phyloP scores from a whole-genome alignment of 140 eudicot species.

The Erigeron philadelphicus region DNA sequence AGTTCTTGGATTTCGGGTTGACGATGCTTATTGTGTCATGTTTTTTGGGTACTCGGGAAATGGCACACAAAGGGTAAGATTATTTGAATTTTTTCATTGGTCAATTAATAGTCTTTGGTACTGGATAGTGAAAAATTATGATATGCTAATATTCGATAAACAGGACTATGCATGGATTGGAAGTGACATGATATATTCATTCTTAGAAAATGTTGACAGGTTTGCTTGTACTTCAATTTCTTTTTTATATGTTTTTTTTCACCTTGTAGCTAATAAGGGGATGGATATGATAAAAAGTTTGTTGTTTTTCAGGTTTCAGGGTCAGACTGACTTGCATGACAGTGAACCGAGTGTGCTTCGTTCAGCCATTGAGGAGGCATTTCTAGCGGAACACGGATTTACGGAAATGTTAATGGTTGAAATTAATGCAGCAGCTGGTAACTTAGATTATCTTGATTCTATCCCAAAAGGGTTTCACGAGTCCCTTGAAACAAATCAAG shows the following conservation, averaged over 20 bases:
- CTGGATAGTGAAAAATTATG: conserved; percentile 7
- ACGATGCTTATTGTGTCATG: conserved; percentile 71
- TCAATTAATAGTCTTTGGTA: neutral
- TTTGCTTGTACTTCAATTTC: conserved; percentile 26
- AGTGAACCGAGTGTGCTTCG: conserved; percentile 70
- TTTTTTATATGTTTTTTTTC: conserved; percentile 3
- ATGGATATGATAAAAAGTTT: neutral
- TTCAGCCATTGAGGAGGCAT: conserved; percentile 94
- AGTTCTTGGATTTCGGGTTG: conserved; percentile 65
- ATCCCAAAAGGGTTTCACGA: conserved; percentile 51
- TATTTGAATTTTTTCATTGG: neutral
- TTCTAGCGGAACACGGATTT: conserved; percentile 85
- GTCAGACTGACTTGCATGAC: conserved; percentile 74
- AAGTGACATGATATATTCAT: conserved; percentile 76
- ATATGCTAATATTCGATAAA: conserved; percentile 25
- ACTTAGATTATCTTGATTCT: conserved; percentile 54
- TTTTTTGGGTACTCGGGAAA: conserved; percentile 86
- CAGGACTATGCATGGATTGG: conserved; percentile 96
- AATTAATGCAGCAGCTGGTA: conserved; percentile 90
- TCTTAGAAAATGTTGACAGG: conserved; percentile 83
- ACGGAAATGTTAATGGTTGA: conserved; percentile 86
- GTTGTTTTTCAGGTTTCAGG: conserved; percentile 68
- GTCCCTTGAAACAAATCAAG: conserved; percentile 46
- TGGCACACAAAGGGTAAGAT: conserved; percentile 80
- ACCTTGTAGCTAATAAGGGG: neutral